Conservation (phyloP, 257 asterid species). For the Solanum sitiens region DNA sequence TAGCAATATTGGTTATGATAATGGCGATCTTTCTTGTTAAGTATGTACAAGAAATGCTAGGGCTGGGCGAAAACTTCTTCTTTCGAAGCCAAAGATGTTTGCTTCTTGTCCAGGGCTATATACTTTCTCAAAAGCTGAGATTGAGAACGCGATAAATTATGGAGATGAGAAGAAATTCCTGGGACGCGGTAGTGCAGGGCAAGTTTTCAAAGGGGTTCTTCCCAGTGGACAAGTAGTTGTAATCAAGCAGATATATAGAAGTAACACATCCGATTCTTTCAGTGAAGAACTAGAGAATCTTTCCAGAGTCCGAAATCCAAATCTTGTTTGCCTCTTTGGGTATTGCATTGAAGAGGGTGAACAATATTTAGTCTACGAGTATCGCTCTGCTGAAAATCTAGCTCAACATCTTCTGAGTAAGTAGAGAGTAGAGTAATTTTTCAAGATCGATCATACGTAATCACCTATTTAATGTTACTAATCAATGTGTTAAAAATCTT, state of each 20-base stretch:
- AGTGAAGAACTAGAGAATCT: constrained; percentile 53
- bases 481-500: background rate
- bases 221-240: constrained; percentile 84
- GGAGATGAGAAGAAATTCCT: constrained; percentile 36
- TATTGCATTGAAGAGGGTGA: constrained; percentile 68
- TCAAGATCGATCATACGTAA: background rate
- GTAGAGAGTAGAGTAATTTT: background rate
- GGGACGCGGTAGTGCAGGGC: constrained; percentile 85
- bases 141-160: constrained; percentile 45
- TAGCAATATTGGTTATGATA: constrained; percentile 26
- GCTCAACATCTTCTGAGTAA: constrained; percentile 55
- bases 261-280: constrained; percentile 60
- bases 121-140: constrained; percentile 61
- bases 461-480: background rate
- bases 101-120: constrained; percentile 48
- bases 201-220: constrained; percentile 62
- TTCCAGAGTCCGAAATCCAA: constrained; percentile 66
- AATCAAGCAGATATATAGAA: constrained; percentile 57
- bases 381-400: constrained; percentile 62
- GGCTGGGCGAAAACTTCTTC: constrained; percentile 16
- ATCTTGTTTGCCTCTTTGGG: constrained; percentile 69
- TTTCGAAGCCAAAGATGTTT: constrained; percentile 4
- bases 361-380: constrained; percentile 66
- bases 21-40: constrained; percentile 33
- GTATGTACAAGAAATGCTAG: constrained; percentile 28